phyloP scores from a whole-genome alignment of 495 filamentous ascomycete species.

The Astrothelium macrocarpum region DNA sequence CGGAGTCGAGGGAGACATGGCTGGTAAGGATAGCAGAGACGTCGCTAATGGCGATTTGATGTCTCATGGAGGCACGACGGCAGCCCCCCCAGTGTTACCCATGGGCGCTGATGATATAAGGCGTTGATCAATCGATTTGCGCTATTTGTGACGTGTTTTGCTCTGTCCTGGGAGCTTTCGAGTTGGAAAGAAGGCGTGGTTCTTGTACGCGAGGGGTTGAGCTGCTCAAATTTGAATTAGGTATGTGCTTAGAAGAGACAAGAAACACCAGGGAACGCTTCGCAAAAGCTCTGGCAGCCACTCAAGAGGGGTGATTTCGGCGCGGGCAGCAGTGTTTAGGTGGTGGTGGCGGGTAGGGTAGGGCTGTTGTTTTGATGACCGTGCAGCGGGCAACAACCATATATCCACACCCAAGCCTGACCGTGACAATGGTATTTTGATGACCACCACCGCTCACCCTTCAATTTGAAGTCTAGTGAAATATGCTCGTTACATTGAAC shows the following conservation, averaged over 20 bases:
- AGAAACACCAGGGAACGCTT: background rate
- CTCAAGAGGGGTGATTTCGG: background rate
- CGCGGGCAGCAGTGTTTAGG: background rate
- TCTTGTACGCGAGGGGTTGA: background rate
- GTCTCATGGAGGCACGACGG: background rate
- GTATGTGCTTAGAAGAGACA: background rate
- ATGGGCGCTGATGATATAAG: background rate
- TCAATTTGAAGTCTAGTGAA: background rate
- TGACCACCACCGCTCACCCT: background rate
- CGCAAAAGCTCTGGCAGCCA: background rate
- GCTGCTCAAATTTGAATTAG: background rate
- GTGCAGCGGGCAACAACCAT: background rate
- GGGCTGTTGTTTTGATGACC: slow-evolving; percentile 2
- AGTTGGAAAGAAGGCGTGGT: background rate
- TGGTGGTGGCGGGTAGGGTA: background rate
- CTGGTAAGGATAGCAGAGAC: slow-evolving; percentile 16
- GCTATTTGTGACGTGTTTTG: background rate
- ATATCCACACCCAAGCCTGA: background rate
- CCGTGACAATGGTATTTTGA: background rate
- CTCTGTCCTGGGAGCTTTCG: background rate
- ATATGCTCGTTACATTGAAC: background rate
- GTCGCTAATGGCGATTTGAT: background rate
- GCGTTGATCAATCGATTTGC: background rate
- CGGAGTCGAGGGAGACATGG: slow-evolving; percentile 61
- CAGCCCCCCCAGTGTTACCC: background rate